phyloP scores from a whole-genome alignment of 306 rosid genomes.

The Myrica gale region DNA sequence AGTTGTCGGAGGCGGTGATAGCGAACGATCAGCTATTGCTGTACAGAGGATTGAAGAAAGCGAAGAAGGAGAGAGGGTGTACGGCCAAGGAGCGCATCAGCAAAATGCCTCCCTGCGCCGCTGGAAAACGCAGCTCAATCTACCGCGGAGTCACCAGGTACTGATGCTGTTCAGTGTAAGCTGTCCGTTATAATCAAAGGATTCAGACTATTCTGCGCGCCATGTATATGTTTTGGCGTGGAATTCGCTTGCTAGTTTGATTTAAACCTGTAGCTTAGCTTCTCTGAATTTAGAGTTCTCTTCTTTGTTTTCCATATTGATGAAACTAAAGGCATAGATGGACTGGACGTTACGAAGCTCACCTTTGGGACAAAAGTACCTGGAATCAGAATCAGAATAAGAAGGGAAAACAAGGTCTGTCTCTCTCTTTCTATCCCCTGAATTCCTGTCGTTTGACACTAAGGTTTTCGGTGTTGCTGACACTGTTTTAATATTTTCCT shows the following conservation, averaged over 20 bases:
- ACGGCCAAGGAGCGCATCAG: slow-evolving; percentile 98
- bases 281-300: background rate
- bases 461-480: slow-evolving; percentile 32
- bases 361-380: slow-evolving; percentile 99
- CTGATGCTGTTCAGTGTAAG: background rate
- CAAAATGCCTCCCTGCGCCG: slow-evolving; percentile 97
- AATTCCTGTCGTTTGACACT: background rate
- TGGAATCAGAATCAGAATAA: slow-evolving; percentile 99
- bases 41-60: slow-evolving; percentile 85
- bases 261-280: background rate
- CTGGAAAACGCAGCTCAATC: slow-evolving; percentile 95
- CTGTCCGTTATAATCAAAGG: background rate
- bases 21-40: slow-evolving; percentile 63
- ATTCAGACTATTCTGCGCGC: background rate
- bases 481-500: slow-evolving; percentile 19
- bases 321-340: slow-evolving; percentile 85
- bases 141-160: slow-evolving; percentile 99
- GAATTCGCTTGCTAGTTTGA: background rate
- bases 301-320: slow-evolving; percentile 7
- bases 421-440: background rate
- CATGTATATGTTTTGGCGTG: background rate
- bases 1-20: slow-evolving; percentile 45
- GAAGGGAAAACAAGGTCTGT: slow-evolving; percentile 95
- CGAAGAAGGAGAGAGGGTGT: slow-evolving; percentile 92
- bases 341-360: slow-evolving; percentile 99